Conservation (phyloP, 2,329 filamentous ascomycete species). For the Camillea tinctor region DNA sequence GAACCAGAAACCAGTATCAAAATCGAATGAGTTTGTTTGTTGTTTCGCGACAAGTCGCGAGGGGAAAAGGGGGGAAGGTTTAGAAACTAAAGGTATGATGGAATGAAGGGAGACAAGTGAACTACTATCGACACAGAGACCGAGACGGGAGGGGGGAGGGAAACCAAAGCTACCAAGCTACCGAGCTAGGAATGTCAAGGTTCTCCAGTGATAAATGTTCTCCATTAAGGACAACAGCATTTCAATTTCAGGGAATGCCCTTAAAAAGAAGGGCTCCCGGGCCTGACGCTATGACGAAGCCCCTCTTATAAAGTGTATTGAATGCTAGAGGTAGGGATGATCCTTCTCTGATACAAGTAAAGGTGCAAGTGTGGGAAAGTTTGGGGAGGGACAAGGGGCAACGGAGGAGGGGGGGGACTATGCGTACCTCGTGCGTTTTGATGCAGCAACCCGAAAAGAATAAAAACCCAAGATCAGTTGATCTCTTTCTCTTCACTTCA, state of each 20-base stretch:
- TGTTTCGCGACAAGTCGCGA: constrained; percentile 23
- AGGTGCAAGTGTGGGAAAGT: background rate
- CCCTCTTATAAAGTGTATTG: constrained; percentile 5
- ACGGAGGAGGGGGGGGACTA: constrained; percentile 15
- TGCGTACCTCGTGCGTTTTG: constrained; percentile 19
- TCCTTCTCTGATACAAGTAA: constrained; percentile 13
- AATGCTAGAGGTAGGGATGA: constrained; percentile 15
- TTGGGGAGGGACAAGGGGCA: constrained; percentile 9
- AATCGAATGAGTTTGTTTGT: constrained; percentile 23
- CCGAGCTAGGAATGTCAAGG: constrained; percentile 30
- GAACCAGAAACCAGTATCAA: background rate
- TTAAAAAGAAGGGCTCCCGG: constrained; percentile 21
- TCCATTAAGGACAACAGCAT: background rate
- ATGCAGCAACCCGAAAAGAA: constrained; percentile 21
- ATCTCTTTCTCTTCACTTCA: background rate
- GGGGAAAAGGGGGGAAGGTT: constrained; percentile 2
- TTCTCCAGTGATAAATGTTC: constrained; percentile 13
- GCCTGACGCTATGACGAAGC: constrained; percentile 18
- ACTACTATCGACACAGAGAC: constrained; percentile 21
- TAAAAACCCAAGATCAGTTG: constrained; percentile 5
- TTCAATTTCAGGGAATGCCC: constrained; percentile 20
- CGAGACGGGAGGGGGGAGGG: constrained; percentile 21
- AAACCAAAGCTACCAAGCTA: background rate
- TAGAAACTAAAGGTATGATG: constrained; percentile 22
- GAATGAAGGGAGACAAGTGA: constrained; percentile 33